Evolutionary conservation across 768 basidiomycete species (phyloP).

Genomic region (Rhodotorula graminis): DNA sequence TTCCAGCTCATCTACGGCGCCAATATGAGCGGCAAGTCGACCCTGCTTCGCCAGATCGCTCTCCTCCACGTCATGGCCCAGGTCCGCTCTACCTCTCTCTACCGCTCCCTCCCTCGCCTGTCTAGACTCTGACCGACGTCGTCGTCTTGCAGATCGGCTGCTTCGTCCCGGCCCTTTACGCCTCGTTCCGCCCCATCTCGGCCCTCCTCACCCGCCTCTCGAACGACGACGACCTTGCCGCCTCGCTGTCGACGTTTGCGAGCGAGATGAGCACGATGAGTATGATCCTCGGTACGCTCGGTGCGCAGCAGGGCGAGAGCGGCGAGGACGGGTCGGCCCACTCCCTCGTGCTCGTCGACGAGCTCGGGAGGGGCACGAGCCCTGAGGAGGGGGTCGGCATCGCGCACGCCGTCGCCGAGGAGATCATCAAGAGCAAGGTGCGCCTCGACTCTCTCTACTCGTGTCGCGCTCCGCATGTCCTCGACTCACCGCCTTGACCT

Average conservation of each 20-base stretch:
- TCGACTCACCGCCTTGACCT: not conserved
- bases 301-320: conserved; percentile 50
- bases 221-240: conserved; percentile 89
- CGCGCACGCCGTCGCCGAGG: conserved; percentile 50
- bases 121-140: no score
- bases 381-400: conserved; percentile 63
- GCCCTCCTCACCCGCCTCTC: conserved; percentile 78
- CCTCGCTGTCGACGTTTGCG: conserved; percentile 86
- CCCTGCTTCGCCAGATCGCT: conserved; percentile 81
- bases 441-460: conserved; percentile 7
- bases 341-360: conserved; percentile 79
- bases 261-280: conserved; percentile 80
- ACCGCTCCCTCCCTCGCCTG: not conserved
- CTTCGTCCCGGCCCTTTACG: conserved; percentile 81
- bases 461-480: no score
- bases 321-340: not conserved
- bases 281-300: conserved; percentile 55
- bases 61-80: conserved; percentile 79
- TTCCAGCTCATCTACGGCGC: conserved; percentile 68
- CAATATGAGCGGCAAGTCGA: conserved; percentile 62
- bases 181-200: conserved; percentile 80
- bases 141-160: conserved; percentile 31
- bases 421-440: conserved; percentile 64
- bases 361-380: conserved; percentile 80
- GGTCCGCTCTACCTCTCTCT: conserved; percentile 60